Conservation (phyloP, 2,329 filamentous ascomycete species). For the Talaromyces funiculosus region DNA sequence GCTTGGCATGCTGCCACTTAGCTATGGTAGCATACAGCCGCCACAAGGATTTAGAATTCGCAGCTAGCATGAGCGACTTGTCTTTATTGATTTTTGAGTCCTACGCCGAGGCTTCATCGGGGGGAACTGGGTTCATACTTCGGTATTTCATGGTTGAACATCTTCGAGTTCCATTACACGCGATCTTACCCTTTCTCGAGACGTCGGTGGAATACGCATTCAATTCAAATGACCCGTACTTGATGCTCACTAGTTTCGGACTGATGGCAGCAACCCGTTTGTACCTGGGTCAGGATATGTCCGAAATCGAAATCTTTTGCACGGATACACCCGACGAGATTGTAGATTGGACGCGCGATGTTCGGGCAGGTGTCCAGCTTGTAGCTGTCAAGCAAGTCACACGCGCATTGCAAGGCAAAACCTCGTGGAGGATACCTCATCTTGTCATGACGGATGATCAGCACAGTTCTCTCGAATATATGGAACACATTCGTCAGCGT, state of each 20-base stretch:
- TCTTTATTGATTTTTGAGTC: conserved; percentile 49
- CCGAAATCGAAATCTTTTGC: conserved; percentile 54
- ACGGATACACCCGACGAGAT: conserved; percentile 53
- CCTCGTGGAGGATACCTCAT: conserved; percentile 41
- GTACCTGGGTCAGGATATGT: conserved; percentile 53
- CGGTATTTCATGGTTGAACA: conserved; percentile 60
- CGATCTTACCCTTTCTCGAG: conserved; percentile 50
- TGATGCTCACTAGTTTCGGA: conserved; percentile 54
- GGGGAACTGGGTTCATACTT: conserved; percentile 52
- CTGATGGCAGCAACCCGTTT: conserved; percentile 53
- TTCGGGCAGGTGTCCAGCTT: conserved; percentile 55
- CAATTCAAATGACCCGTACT: conserved; percentile 53
- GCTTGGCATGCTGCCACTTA: conserved; percentile 55
- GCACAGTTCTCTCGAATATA: conserved; percentile 49
- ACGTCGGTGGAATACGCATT: conserved; percentile 52
- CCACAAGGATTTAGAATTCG: conserved; percentile 53
- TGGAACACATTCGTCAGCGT: conserved; percentile 41
- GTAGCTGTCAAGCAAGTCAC: conserved; percentile 51
- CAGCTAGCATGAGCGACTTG: conserved; percentile 48
- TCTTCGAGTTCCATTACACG: conserved; percentile 47
- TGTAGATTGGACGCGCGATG: conserved; percentile 51
- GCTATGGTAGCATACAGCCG: conserved; percentile 52
- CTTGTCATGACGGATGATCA: conserved; percentile 50
- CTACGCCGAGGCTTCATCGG: conserved; percentile 50
- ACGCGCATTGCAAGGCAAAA: conserved; percentile 59